Base-by-base conservation (phyloP, 2,329 filamentous ascomycete species). In the Alternaria triticina region DNA sequence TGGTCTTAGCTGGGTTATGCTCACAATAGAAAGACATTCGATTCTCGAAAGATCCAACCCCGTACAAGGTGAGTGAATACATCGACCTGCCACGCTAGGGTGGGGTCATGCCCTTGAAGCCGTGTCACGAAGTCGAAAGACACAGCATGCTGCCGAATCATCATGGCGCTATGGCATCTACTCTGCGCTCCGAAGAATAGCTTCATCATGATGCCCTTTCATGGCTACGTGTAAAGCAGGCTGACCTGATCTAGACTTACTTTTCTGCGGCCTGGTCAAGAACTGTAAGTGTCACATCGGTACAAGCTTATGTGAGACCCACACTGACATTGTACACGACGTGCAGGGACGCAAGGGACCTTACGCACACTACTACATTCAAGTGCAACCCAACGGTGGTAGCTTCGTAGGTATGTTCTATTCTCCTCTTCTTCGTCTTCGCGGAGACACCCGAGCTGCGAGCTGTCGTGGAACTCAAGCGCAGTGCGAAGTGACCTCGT, bases 41-140 rank as follows among this genome's bases (percentile, higher is more conserved):
- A 59, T 97, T 97, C 81, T 91, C 87, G 73, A 91, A 92, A 70
- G 90, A 97, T 74, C 91, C 88, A 20, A 96, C 93, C 3, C 94
- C 94, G 0, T 97, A 97, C 83, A 97, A 96, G 86, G 91, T 91
- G 81, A 72, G 83, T 67, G 49, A 12, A 45, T 27, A 59, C 47
- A 44, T 10, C 30, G 17, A 25, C n/a, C 54, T 22, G 17, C 6
- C 9, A 27, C 28, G 13, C 6, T 15, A 22, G 22, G 28, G 23
- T n/a, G 28, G 17, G 33, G 4, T 13, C 5, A 23, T 25, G 30
- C 20, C 20, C 6, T 36, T 30, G 20, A 25, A 52, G 8, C 17
- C 30, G 17, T 40, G 23, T 52, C 28, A 23, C 11, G 20, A 40
- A 17, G 9, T 40, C 28, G 9, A 36, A 20, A 25, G 20, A 25